Conservation (phyloP, 2,329 filamentous ascomycete genomes). For the Aspergillus puulaauensis region DNA sequence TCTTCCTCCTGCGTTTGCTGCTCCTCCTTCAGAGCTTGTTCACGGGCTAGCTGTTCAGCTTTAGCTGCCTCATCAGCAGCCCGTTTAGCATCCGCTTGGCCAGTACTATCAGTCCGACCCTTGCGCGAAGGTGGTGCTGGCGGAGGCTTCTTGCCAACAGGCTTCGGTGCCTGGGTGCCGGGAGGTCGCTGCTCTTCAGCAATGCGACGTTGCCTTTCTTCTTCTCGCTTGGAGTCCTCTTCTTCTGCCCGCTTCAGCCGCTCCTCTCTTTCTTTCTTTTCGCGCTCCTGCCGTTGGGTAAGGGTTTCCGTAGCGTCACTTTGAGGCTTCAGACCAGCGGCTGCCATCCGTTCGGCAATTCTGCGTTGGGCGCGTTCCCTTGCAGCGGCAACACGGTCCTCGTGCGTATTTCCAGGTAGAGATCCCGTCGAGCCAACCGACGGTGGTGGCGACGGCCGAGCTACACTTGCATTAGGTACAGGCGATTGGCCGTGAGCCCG, state of each 20-base stretch:
- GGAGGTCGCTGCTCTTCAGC: constrained; percentile 67
- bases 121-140: constrained; percentile 73
- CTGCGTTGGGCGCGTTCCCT: constrained; percentile 95
- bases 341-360: constrained; percentile 93
- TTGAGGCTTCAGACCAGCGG: constrained; percentile 84
- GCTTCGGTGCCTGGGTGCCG: constrained; percentile 57
- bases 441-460: constrained; percentile 46
- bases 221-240: constrained; percentile 84
- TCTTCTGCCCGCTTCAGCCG: constrained; percentile 88
- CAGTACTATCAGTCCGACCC: constrained; percentile 54
- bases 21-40: constrained; percentile 59
- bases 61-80: constrained; percentile 61
- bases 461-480: constrained; percentile 34
- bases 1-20: constrained; percentile 74
- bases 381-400: constrained; percentile 93
- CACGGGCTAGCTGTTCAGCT: constrained; percentile 59
- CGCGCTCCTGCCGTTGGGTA: constrained; percentile 82
- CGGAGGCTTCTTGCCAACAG: constrained; percentile 68
- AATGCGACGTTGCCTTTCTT: constrained; percentile 79
- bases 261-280: constrained; percentile 81
- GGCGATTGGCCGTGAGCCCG: constrained; percentile 54
- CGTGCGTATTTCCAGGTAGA: constrained; percentile 81
- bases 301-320: constrained; percentile 76
- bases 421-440: constrained; percentile 65
- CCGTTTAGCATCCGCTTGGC: constrained; percentile 58